Evolutionary conservation across 1,284 basidiomycete genomes (phyloP), one percentile per base, ranked within the genome.

Genomic region (Peniophora sp.): DNA sequence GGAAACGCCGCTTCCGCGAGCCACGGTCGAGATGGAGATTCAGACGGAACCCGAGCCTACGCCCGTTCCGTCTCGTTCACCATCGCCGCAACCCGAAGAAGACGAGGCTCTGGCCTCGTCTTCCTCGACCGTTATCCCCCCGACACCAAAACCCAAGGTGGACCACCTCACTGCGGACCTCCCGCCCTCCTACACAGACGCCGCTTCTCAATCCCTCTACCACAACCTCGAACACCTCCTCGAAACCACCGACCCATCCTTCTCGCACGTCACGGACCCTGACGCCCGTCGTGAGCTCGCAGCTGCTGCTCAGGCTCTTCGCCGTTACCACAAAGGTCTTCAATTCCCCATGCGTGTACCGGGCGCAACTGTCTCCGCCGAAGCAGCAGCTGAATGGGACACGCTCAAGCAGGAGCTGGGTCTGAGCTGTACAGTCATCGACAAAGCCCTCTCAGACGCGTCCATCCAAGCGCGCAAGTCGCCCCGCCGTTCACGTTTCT

Each of bases 351-450:
- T 83, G 52, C 67, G 71, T 43, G 69, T 75, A 3, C 44, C 71
- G 2, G n/a, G n/a, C n/a, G n/a, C n/a, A n/a, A n/a, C n/a, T n/a
- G n/a, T n/a, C n/a, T n/a, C n/a, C n/a, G 71, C 73, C 9, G 79
- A 80, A 17, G 65, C 77, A 2, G 61, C 75, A 39, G 79, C 83
- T 58, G 84, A 86, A 56, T 90, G 89, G 84, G 78, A 77, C 54
- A 75, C 81, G 6, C 69, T 92, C 52, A 89, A 91, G 65, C 77
- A 79, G 34, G 85, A 89, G 60, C 73, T 90, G 2, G 88, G 87
- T 11, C 73, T 90, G 38, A 81, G 84, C 23, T 88, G 89, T 58
- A 60, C 70, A n/a, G 82, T 87, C 35, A 85, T 92, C 56, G 87
- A 92, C 63, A 79, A 83, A 62, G 69, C 84, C 51, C 68, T 91